Evolutionary conservation across 202 grass and related monocot species (phyloP), one percentile per base, ranked within the genome.

Genomic region (Digitaria exilis): DNA sequence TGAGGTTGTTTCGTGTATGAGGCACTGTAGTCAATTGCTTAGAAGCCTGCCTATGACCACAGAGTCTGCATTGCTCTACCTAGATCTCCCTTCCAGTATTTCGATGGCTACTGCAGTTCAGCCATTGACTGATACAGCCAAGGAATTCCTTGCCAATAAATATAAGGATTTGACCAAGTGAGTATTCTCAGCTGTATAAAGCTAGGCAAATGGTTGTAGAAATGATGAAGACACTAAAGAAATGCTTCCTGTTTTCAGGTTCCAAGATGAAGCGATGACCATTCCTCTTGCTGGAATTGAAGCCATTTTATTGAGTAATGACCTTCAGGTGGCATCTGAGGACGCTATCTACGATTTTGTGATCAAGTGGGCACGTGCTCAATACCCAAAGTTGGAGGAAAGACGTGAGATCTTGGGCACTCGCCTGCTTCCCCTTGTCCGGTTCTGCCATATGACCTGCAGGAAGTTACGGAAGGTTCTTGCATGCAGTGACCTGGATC

Each of bases 291-390:
- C 93, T 83, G 96, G 93, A 17, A 85, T 99, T 60, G 96, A 96
- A 79, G 96, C 93, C 32, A 90, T 99, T 44, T 71, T 99, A 30
- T 96, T 84, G 34, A 92, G 93, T 71, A 90, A 99, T 73, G 96
- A 96, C 28, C 96, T 99, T 75, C 96, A 96, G 76, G 96, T 99
- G 4, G 96, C 96, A 65, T 99, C 96, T 2, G 96, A 99, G 84
- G 96, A 99, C 82, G 96, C 96, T 19, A 89, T 99, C 78, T 99
- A 94, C 21, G 96, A 99, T 52, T 99, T 96, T 61, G 88, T 99
- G 71, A 82, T 99, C 85, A 99, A 99, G 79, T 99, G 96, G 96
- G 85, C 91, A 30, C 87, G 93, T 43, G 42, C 88, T 60, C 96
- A 92, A 39, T 99, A 99, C 81, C 80, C 91, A 34, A 89, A 90